Base-by-base conservation (phyloP, 164 flowering plant species). In the Magnolia changhungtana region DNA sequence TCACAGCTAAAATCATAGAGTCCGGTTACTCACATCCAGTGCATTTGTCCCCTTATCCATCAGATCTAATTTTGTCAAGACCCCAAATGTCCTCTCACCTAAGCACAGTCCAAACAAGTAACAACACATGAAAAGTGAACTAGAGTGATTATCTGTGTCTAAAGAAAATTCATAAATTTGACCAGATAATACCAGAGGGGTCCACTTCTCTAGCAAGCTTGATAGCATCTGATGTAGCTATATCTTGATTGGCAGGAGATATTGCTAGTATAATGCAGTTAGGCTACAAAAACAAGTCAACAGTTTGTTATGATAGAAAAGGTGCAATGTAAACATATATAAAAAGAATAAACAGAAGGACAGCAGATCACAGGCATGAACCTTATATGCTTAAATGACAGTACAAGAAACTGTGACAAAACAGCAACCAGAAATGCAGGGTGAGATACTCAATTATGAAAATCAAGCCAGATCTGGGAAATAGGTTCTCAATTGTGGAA, bases 21-120 rank as follows among this genome's bases (percentile, higher is more conserved):
- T 21, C 50, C 4, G 3, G 59, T 50, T 18, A 75, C 90, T 89
- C 79, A 90, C 93, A 72, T 90, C 93, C 79, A 90, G 87, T 27
- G 93, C 93, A 85, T 90, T 78, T 63, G 93, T 90, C 64, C 93
- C 93, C 84, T 88, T 80, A 85, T 90, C 93, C 93, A 90, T 90
- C 75, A 90, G 88, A 82, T 90, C 93, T 78, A 90, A 84, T 81
- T 90, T 90, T 2, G 93, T 90, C 78, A 90, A 75, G 78, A 90
- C 93, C 58, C 93, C 93, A 82, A 90, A 86, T 72, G 93, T 90
- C 80, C 93, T 86, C 78, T 90, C 91, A 61, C 93, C 93, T 90
- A 78, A 55, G 73, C 80, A 63, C 58, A 55, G 69, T 68, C 3
- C 19, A 66, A 50, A 49, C 21, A 8, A 50, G 21, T 16, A 14